A percentile compares a stretch with the other conserved stretches of the same genome.
phyloP scores from a whole-genome alignment of 1,139 yeast species.

The Protomyces arabidopsidicola region DNA sequence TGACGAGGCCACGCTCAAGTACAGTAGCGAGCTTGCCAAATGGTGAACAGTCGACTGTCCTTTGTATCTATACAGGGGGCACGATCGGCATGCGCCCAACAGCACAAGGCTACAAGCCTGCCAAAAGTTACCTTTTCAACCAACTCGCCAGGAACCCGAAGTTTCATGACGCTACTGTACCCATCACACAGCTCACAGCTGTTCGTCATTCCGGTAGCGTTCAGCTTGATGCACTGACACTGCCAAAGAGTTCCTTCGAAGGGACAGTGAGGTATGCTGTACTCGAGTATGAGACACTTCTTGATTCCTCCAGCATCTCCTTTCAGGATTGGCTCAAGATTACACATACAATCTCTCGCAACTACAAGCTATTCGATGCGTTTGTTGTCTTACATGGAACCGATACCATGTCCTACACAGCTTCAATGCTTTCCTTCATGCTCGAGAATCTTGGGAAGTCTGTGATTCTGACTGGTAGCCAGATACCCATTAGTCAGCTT shows the following conservation, averaged over 20 bases:
- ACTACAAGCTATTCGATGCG: slow-evolving; percentile 25
- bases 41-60: slow-evolving; percentile 4
- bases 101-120: slow-evolving; percentile 17
- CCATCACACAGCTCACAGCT: not conserved
- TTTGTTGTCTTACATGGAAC: slow-evolving; percentile 26
- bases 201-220: slow-evolving; percentile 4
- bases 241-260: slow-evolving; percentile 11
- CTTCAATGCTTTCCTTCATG: slow-evolving; percentile 22
- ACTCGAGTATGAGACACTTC: slow-evolving; percentile 20
- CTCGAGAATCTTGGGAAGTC: slow-evolving; percentile 26
- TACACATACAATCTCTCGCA: slow-evolving; percentile 13
- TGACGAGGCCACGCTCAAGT: not conserved
- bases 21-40: not conserved
- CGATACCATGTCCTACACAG: slow-evolving; percentile 26
- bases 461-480: slow-evolving; percentile 25
- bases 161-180: slow-evolving; percentile 8
- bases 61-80: slow-evolving; percentile 24
- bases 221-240: slow-evolving; percentile 2
- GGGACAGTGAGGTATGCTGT: slow-evolving; percentile 10
- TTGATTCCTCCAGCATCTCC: slow-evolving; percentile 20
- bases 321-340: slow-evolving; percentile 25
- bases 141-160: slow-evolving; percentile 4
- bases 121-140: slow-evolving; percentile 4
- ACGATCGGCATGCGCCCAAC: slow-evolving; percentile 25
- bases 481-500: slow-evolving; percentile 22